A percentile compares a stretch with the other conserved stretches of the same genome.
phyloP scores from a whole-genome alignment of 2,329 filamentous ascomycete species.

The Cladosporium sp. region DNA sequence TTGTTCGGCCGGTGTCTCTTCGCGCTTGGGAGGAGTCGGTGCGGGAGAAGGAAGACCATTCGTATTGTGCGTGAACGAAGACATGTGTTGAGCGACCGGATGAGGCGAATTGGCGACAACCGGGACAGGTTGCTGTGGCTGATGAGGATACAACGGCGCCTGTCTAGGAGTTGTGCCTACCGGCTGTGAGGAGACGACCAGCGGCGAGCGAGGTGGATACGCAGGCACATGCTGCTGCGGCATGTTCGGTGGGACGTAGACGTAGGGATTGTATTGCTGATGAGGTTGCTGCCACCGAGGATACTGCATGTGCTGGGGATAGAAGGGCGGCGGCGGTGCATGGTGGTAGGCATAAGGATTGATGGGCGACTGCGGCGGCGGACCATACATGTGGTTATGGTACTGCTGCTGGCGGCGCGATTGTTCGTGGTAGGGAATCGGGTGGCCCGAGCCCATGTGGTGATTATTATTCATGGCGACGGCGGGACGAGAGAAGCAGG shows the following conservation, averaged over 20 bases:
- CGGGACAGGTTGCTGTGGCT: conserved; percentile 12
- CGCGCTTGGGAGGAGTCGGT: conserved; percentile 12
- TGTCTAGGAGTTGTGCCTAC: conserved; percentile 41
- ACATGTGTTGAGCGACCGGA: conserved; percentile 10
- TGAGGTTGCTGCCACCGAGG: conserved; percentile 23
- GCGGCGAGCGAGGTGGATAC: conserved; percentile 37
- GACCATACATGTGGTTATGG: conserved; percentile 33
- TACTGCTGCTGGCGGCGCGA: conserved; percentile 38
- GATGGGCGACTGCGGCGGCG: conserved; percentile 33
- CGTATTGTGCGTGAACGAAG: conserved; percentile 13
- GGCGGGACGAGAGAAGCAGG: conserved; percentile 10
- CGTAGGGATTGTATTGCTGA: conserved; percentile 37
- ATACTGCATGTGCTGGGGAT: conserved; percentile 16
- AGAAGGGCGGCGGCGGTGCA: conserved; percentile 16
- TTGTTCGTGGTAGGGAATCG: conserved; percentile 33
- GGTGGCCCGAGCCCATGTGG: conserved; percentile 65
- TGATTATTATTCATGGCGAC: conserved; percentile 82
- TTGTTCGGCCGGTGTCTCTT: conserved; percentile 8
- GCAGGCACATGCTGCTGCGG: conserved; percentile 36
- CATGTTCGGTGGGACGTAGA: conserved; percentile 14
- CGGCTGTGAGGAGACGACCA: conserved; percentile 45
- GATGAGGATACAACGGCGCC: conserved; percentile 20
- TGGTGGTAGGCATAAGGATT: conserved; percentile 18
- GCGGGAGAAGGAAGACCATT: conserved; percentile 21
- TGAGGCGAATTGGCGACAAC: conserved; percentile 12